Percentiles rank a stretch among this genome's conserved stretches.
These are phyloP conservation scores for Babesia sp. DNA, from an alignment of 169 alveolate species.

Conservation along the genomic window DNA sequence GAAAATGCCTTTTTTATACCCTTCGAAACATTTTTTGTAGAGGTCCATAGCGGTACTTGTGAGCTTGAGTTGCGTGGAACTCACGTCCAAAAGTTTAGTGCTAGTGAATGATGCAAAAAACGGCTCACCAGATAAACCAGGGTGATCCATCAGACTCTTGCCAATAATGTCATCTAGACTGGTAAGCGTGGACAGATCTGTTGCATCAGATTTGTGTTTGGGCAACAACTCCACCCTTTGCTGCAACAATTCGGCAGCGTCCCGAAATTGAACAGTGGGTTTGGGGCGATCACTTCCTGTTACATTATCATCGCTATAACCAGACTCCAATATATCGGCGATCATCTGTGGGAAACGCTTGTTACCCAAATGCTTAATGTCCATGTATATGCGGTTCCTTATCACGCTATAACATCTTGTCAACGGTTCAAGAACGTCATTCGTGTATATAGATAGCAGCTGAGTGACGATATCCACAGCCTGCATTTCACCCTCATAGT, in stretches of 20 bases:
- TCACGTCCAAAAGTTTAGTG: background rate
- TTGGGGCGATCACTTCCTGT: background rate
- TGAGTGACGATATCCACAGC: background rate
- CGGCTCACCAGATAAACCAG: slow-evolving; percentile 31
- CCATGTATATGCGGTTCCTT: slow-evolving; percentile 17
- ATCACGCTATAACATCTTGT: background rate
- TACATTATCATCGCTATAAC: background rate
- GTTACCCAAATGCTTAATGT: slow-evolving; percentile 4
- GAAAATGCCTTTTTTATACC: background rate
- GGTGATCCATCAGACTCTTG: slow-evolving; percentile 10
- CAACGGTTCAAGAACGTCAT: slow-evolving; percentile 7
- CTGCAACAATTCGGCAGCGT: background rate
- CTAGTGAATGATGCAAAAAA: background rate
- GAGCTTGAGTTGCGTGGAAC: background rate
- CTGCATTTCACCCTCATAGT: slow-evolving; percentile 2
- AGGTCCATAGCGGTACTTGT: slow-evolving; percentile 42
- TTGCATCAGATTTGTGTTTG: slow-evolving; percentile 11
- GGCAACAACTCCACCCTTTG: slow-evolving; percentile 35
- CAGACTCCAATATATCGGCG: background rate
- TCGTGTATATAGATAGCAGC: background rate
- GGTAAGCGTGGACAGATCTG: slow-evolving; percentile 6
- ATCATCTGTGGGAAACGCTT: slow-evolving; percentile 17
- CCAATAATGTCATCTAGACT: slow-evolving; percentile 29
- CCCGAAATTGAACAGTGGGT: background rate
- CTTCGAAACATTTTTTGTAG: slow-evolving; percentile 34